A percentile compares a stretch with the other conserved stretches of the same genome.
Conservation (phyloP, 2,329 filamentous ascomycete species). For the Penicillium sp. region DNA sequence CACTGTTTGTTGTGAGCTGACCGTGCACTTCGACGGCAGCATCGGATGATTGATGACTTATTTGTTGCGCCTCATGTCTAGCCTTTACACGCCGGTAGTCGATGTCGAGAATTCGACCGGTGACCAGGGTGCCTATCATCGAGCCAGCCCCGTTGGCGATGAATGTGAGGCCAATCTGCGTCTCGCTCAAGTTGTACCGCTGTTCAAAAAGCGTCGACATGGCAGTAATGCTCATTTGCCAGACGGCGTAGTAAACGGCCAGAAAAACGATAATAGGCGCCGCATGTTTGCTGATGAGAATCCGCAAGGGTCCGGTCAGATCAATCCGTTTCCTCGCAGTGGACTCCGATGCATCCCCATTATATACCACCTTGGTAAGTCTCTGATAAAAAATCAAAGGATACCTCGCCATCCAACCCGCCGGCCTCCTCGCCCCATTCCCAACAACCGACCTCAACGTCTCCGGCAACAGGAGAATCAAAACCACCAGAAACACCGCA, state of each 20-base stretch:
- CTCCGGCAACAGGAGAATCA: constrained; percentile 37
- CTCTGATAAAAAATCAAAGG: constrained; percentile 20
- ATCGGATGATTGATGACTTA: too few species aligned
- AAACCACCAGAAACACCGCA: constrained; percentile 28
- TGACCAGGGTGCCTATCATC: constrained; percentile 51
- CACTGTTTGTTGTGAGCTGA: constrained; percentile 1
- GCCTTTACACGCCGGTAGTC: constrained; percentile 47
- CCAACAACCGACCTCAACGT: constrained; percentile 35
- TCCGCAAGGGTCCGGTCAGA: constrained; percentile 44
- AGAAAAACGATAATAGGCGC: constrained; percentile 47
- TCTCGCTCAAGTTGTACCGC: constrained; percentile 42
- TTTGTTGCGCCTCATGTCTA: constrained; percentile 22
- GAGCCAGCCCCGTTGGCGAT: constrained; percentile 55
- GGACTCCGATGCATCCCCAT: neutral
- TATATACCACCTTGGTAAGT: constrained; percentile 8
- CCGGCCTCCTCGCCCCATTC: constrained; percentile 23
- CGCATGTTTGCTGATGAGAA: constrained; percentile 45
- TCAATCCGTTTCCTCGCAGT: constrained; percentile 38
- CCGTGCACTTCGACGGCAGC: too few species aligned
- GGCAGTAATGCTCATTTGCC: constrained; percentile 54
- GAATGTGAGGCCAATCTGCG: constrained; percentile 50
- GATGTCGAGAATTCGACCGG: constrained; percentile 50
- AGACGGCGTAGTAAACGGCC: constrained; percentile 51
- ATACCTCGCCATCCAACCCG: constrained; percentile 16
- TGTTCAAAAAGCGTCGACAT: constrained; percentile 49